Base-by-base conservation (phyloP, 495 filamentous ascomycete species). In the Lophiotrema nucula region DNA sequence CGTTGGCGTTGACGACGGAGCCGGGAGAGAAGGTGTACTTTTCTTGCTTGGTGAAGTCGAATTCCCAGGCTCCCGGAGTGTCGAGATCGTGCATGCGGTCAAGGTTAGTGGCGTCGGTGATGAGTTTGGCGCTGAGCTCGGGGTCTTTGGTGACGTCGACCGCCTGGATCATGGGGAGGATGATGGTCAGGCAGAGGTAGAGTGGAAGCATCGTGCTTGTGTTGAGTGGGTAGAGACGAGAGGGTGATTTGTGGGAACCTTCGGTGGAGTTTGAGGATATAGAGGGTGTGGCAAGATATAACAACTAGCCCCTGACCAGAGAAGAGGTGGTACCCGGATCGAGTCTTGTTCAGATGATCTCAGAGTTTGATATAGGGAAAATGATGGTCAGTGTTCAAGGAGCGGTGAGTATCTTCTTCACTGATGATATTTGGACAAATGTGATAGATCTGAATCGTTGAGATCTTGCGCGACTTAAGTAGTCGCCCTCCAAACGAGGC, bases 41-140 rank as follows among this genome's bases (percentile, higher is more conserved):
- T 13, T 55, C 43, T 52, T 73, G 38, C 39, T 55, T 57, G 21
- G 42, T 70, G 67, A 78, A 79, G 65, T 79, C 70, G 56, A 75
- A 81, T 58, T 70, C 26, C 62, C 75, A 79, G 59, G 72, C 71
- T 4, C 59, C 45, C 54, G 76, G 60, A 15, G 21, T 50, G 24
- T 67, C 56, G 25, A 79, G 71, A 16, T 74, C 67, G 39, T 63
- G 27, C 45, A 73, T 71, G 15, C 72, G 71, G 22, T 78, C 76
- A 44, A 72, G 61, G 38, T 62, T 49, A 1, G 73, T 73, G 22
- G 71, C 47, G 39, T 65, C 60, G 11, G 56, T 56, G 21, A 59
- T 67, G 48, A 75, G 62, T 19, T 67, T 35, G 18, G 65, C 59
- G 47, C 49, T 65, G 23, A 73, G 60, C 1, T 45, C 38, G 10